Percentiles rank a stretch among this genome's conserved stretches.
phyloP scores from a whole-genome alignment of 441 rosid genomes.

The Pelargonium cotyledonis region DNA sequence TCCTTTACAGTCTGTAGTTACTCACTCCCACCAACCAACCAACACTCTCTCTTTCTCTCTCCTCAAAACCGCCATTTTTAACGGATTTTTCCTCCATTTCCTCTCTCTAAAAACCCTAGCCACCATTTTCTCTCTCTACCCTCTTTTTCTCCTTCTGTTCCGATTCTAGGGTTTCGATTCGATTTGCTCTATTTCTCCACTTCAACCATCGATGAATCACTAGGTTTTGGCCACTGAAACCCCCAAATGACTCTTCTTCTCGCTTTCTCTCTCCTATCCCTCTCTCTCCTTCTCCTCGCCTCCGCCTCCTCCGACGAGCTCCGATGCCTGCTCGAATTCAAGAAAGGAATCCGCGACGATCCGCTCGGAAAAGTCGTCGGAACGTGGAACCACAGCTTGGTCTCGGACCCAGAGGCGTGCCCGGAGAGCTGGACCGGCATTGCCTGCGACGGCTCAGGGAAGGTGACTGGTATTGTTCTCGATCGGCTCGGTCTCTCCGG shows the following conservation, averaged over 20 bases:
- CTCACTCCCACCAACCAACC: constrained; percentile 31
- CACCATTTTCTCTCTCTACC: background rate
- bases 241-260: constrained; percentile 43
- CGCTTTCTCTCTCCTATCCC: constrained; percentile 21
- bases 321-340: constrained; percentile 70
- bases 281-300: constrained; percentile 17
- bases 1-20: constrained; percentile 49
- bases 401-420: constrained; percentile 38
- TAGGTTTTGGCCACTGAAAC: constrained; percentile 11
- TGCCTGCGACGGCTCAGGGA: constrained; percentile 43
- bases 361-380: constrained; percentile 30
- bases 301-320: constrained; percentile 35
- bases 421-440: constrained; percentile 62
- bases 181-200: constrained; percentile 5
- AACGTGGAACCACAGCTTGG: constrained; percentile 39
- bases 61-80: constrained; percentile 34
- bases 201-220: constrained; percentile 17
- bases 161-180: constrained; percentile 9
- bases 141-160: constrained; percentile 14
- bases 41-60: constrained; percentile 17
- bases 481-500: constrained; percentile 59
- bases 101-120: constrained; percentile 13
- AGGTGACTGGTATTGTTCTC: constrained; percentile 47
- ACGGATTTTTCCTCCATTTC: constrained; percentile 11
- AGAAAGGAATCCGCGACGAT: constrained; percentile 63